Percentiles rank a stretch among this genome's conserved stretches.
Conservation (phyloP, 2,329 filamentous ascomycete species). For the Cladophialophora exuberans region DNA sequence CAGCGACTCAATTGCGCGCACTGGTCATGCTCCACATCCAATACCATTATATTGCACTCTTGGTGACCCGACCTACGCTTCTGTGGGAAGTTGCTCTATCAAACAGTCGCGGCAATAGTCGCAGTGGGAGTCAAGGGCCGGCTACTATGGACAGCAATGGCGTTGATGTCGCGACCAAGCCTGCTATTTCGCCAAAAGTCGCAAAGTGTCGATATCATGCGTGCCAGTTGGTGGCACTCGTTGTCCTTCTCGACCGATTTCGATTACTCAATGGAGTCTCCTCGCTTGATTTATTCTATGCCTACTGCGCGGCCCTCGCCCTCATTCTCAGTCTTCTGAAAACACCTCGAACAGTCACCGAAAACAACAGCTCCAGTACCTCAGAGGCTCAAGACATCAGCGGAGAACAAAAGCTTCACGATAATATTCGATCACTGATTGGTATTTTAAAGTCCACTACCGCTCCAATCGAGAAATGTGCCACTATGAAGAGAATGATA, state of each 20-base stretch:
- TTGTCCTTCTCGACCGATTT: background rate
- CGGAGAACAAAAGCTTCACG: too few relatives aligned
- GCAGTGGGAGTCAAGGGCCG: background rate
- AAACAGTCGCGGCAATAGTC: background rate
- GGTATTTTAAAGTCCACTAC: background rate
- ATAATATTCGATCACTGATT: background rate
- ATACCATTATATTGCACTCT: conserved; percentile 3
- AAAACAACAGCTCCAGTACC: too few relatives aligned
- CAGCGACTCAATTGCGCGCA: background rate
- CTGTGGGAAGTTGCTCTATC: background rate
- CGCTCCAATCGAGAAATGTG: background rate
- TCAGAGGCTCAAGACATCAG: too few relatives aligned
- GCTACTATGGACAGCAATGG: background rate
- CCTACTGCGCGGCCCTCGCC: background rate
- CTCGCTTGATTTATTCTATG: conserved; percentile 3
- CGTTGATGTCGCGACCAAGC: background rate
- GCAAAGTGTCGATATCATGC: background rate
- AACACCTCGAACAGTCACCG: background rate
- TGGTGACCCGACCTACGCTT: conserved; percentile 2
- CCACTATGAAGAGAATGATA: conserved; percentile 3
- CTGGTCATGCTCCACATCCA: background rate
- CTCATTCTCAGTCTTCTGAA: conserved; percentile 1
- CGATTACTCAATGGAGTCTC: conserved; percentile 3
- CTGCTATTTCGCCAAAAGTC: background rate
- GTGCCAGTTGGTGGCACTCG: background rate